Evolutionary conservation across 2,329 filamentous ascomycete species (phyloP), one percentile per base, ranked within the genome.

Genomic region (Colletotrichum incanum): DNA sequence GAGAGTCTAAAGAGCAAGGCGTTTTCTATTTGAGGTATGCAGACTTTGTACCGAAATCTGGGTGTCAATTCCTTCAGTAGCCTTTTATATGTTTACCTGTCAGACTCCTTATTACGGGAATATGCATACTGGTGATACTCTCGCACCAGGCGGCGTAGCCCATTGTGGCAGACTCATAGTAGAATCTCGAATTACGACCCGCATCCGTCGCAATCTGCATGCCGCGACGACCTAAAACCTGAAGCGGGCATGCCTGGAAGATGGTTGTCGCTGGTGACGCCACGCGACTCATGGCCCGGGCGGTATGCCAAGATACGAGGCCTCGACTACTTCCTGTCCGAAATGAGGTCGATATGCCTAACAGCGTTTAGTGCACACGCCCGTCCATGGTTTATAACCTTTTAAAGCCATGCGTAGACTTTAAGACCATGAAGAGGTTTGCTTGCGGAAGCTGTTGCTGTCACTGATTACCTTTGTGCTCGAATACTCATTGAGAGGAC

Each of bases 291-390:
- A 54, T 31, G 28, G 14, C 18, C 23, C 11, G 47, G 49, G 20
- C 23, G 23, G 41, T 14, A 11, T n/a, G 55, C 39, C 23, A n/a
- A 43, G 41, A 45, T 54, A 41, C 18, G 2, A 43, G 28, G 62
- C 12, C 62, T 50, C 45, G 54, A 54, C 41, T 18, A 26, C 28
- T 18, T 54, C 28, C 14, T 34, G 50, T 41, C 26, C n/a, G 45
- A 20, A 55, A 59, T n/a, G 43, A 58, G 62, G 31, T 58, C 43
- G 37, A 59, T 20, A 45, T 37, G 39, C 28, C 39, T 61, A 55
- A 66, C 62, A 47, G 39, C 20, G 23, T n/a, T 55, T 41, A 52
- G 37, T 28, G 45, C 26, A 45, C 60, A 70, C 47, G n/a, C 61
- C 49, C 54, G 7, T 39, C n/a, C 49, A 23, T 50, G 45, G 49